A percentile compares a stretch with the other conserved stretches of the same genome.
Evolutionary conservation across 1,139 yeast species (phyloP).

Genomic region (Lodderomyces pseudojiufengensis): DNA sequence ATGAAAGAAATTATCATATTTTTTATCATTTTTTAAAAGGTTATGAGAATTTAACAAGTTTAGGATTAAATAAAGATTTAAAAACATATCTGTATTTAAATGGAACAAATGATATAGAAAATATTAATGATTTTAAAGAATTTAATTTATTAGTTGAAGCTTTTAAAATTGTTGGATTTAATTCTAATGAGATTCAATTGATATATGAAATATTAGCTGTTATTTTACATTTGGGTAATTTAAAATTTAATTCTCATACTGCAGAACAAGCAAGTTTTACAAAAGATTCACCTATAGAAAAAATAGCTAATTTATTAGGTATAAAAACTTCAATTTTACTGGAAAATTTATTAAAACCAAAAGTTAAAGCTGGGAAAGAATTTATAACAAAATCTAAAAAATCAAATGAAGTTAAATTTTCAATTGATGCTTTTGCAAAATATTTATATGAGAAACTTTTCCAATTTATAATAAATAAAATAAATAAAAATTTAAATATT

Average conservation of each 20-base stretch:
- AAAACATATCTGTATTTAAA: constrained; percentile 59
- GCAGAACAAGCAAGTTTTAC: constrained; percentile 79
- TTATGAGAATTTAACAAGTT: constrained; percentile 47
- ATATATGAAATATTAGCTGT: constrained; percentile 70
- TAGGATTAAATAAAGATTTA: constrained; percentile 46
- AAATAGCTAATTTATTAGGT: constrained; percentile 63
- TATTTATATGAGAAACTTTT: constrained; percentile 82
- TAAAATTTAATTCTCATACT: constrained; percentile 66
- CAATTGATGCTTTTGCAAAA: constrained; percentile 86
- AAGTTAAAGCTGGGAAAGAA: constrained; percentile 90
- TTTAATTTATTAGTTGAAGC: constrained; percentile 61
- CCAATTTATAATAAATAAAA: constrained; percentile 69
- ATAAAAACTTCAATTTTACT: constrained; percentile 57
- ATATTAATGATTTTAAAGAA: constrained; percentile 73
- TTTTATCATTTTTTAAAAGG: constrained; percentile 86
- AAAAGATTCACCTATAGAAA: constrained; percentile 49
- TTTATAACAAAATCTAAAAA: constrained; percentile 76
- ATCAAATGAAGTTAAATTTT: constrained; percentile 73
- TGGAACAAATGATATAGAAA: constrained; percentile 47
- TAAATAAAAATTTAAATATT: constrained; percentile 62
- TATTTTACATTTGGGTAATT: constrained; percentile 81
- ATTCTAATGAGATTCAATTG: constrained; percentile 49
- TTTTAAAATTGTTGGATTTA: constrained; percentile 70
- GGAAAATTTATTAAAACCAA: constrained; percentile 61
- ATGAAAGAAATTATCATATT: constrained; percentile 88